phyloP scores from a whole-genome alignment of 2,329 filamentous ascomycete species.

The Calonectria henricotiae region DNA sequence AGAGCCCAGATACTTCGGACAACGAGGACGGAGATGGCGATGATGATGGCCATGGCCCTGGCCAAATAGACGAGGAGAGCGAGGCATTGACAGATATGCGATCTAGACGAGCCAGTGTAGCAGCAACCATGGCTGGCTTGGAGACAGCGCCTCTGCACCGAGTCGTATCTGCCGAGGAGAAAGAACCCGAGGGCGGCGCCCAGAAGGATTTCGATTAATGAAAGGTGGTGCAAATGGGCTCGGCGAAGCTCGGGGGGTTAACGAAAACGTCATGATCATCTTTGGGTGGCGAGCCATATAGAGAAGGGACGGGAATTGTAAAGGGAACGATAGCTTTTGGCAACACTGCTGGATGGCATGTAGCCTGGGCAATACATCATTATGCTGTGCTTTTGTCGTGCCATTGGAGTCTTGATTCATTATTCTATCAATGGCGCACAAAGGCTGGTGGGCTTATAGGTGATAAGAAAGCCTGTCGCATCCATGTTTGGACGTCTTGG shows the following conservation, averaged over 20 bases:
- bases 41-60: slow-evolving; percentile 62
- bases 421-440: neutral
- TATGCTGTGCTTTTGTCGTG: neutral
- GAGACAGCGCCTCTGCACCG: slow-evolving; percentile 68
- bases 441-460: neutral
- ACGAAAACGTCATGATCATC: slow-evolving; percentile 31
- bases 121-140: slow-evolving; percentile 63
- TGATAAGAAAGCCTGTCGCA: neutral
- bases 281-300: slow-evolving; percentile 35
- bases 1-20: slow-evolving; percentile 61
- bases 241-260: slow-evolving; percentile 8
- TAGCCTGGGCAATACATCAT: slow-evolving; percentile 13
- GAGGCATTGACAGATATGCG: slow-evolving; percentile 70
- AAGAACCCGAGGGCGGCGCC: slow-evolving; percentile 45
- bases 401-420: no score
- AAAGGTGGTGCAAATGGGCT: slow-evolving; percentile 19
- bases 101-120: slow-evolving; percentile 71
- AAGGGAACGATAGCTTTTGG: slow-evolving; percentile 18
- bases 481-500: neutral
- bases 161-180: slow-evolving; percentile 43
- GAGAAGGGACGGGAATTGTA: slow-evolving; percentile 30
- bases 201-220: slow-evolving; percentile 65
- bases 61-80: slow-evolving; percentile 68
- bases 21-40: slow-evolving; percentile 56
- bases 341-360: slow-evolving; percentile 20